These are phyloP conservation scores for Bonnemaisonia californica DNA, from an alignment of 31 red algal species.

Conservation along the genomic window DNA sequence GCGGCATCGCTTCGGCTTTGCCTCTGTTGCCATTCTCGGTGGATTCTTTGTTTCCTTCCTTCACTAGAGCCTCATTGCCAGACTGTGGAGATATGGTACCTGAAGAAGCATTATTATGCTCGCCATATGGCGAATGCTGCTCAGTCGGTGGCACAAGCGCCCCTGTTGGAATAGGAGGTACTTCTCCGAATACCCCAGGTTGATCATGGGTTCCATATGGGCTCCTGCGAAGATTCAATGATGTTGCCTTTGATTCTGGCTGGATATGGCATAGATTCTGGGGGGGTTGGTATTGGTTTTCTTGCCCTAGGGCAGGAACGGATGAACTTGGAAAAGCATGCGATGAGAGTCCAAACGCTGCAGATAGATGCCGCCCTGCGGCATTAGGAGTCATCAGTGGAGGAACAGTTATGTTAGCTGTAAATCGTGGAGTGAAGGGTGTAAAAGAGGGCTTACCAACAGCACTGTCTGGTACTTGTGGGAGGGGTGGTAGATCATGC, in stretches of 20 bases:
- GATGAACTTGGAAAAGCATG: not conserved
- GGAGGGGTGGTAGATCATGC: not conserved
- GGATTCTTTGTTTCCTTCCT: not conserved
- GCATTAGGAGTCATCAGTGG: constrained; percentile 26
- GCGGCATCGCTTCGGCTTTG: not conserved
- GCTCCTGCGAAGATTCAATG: not conserved
- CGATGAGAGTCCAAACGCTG: constrained; percentile 10
- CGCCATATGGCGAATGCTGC: not conserved
- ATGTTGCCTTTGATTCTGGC: not conserved
- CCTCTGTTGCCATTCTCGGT: not conserved
- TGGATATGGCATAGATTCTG: not conserved
- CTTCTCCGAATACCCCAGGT: not conserved
- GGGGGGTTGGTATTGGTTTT: not conserved
- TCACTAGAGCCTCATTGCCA: not conserved
- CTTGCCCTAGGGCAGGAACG: not conserved
- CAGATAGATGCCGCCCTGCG: constrained; percentile 33
- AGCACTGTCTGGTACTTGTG: not conserved
- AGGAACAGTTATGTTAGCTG: constrained; percentile 7
- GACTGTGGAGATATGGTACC: not conserved
- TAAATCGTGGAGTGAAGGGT: not conserved
- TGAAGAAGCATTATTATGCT: not conserved
- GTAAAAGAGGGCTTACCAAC: not conserved
- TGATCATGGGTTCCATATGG: not conserved
- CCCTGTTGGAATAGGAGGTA: not conserved
- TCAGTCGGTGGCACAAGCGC: not conserved